Percentiles rank a stretch among this genome's conserved stretches.
These are phyloP conservation scores for Plantago elongata DNA, from an alignment of 257 asterid species.

Conservation along the genomic window DNA sequence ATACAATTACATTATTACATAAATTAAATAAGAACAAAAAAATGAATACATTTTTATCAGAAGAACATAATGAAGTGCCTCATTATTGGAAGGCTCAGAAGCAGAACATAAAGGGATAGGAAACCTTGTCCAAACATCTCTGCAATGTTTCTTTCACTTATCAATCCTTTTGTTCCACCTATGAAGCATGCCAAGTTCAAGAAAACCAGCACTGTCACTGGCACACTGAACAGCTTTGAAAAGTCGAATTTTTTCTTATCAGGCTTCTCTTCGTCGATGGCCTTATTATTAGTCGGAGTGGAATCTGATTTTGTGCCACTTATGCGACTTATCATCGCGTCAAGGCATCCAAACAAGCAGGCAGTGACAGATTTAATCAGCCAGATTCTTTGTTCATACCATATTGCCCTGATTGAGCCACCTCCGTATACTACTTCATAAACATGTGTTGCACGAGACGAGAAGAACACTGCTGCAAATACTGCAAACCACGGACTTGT, in stretches of 20 bases:
- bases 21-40: too few species aligned
- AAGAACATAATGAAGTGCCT: background rate
- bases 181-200: conserved; percentile 51
- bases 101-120: conserved; percentile 45
- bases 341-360: conserved; percentile 53
- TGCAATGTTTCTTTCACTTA: conserved; percentile 30
- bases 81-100: conserved; percentile 47
- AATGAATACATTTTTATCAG: background rate
- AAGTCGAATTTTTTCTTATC: conserved; percentile 57
- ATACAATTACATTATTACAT: too few species aligned
- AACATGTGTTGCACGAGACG: conserved; percentile 37
- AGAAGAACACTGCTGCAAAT: conserved; percentile 35
- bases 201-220: conserved; percentile 55
- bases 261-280: conserved; percentile 49
- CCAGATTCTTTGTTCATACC: conserved; percentile 63
- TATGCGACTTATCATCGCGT: conserved; percentile 31
- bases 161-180: conserved; percentile 46
- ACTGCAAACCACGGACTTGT: conserved; percentile 49
- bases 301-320: conserved; percentile 50
- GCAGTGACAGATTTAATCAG: conserved; percentile 48
- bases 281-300: conserved; percentile 50
- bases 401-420: conserved; percentile 38
- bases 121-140: conserved; percentile 72
- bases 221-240: conserved; percentile 64
- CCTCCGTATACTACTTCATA: conserved; percentile 51